A percentile compares a stretch with the other conserved stretches of the same genome.
These are phyloP conservation scores for Macadamia integrifolia DNA, from an alignment of 164 flowering plant species.

Conservation along the genomic window DNA sequence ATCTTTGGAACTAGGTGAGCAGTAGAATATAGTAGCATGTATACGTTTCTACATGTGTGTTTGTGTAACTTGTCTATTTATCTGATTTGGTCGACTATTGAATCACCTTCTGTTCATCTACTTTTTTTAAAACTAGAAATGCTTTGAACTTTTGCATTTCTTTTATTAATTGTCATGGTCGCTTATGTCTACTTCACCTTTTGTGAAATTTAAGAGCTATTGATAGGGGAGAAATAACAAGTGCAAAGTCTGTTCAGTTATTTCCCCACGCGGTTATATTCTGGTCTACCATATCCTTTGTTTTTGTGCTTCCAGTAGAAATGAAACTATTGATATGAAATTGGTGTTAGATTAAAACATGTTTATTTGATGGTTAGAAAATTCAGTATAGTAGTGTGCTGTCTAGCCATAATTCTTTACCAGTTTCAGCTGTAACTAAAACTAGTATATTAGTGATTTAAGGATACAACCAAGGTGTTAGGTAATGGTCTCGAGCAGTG, in stretches of 20 bases:
- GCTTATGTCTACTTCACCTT: neutral
- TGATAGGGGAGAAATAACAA: no score
- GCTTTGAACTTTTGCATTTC: neutral
- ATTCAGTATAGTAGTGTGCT: neutral
- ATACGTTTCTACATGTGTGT: no score
- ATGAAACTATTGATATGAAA: neutral
- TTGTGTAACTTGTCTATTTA: neutral
- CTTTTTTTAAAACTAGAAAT: neutral
- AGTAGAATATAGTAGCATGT: neutral
- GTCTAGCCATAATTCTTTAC: no score
- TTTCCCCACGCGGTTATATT: neutral
- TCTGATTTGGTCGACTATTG: neutral
- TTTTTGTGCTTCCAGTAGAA: neutral
- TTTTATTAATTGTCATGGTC: neutral
- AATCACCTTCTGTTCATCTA: neutral
- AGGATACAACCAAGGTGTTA: no score
- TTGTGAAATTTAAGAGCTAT: neutral
- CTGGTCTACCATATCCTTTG: neutral
- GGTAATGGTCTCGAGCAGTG: no score
- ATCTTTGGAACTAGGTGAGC: conserved; percentile 80
- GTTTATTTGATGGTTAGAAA: neutral
- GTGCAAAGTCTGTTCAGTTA: neutral
- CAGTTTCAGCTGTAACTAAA: no score
- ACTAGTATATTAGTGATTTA: no score
- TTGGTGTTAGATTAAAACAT: neutral